Conservation (phyloP, 2,329 filamentous ascomycete genomes). For the Trichoderma sp. region DNA sequence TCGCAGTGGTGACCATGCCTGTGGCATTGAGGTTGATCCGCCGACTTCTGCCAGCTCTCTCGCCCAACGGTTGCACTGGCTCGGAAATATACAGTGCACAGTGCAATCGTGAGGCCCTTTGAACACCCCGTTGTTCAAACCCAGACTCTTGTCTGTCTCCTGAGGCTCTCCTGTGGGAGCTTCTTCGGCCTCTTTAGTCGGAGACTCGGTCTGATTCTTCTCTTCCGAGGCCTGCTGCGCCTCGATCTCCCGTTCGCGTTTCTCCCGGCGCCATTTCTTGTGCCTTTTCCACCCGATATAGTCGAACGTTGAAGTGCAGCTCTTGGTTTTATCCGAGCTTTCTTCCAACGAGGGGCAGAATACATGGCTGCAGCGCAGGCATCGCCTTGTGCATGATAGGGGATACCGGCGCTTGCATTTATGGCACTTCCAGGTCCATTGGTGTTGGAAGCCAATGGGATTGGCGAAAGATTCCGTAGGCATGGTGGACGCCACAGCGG, state of each 20-base stretch:
- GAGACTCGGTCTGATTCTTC: neutral
- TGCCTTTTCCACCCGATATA: constrained; percentile 27
- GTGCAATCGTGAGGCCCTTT: neutral
- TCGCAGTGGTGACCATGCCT: too few relatives aligned
- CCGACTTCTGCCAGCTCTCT: too few relatives aligned
- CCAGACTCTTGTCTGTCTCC: neutral
- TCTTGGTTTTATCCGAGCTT: neutral
- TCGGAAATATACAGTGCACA: neutral
- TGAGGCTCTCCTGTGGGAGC: too few relatives aligned
- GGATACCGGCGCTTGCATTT: neutral
- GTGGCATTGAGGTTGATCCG: too few relatives aligned
- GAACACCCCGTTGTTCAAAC: neutral
- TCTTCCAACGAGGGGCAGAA: neutral
- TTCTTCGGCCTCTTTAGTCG: neutral
- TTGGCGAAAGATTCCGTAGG: neutral
- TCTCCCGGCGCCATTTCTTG: constrained; percentile 35
- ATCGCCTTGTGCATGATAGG: neutral
- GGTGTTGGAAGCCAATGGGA: too few relatives aligned
- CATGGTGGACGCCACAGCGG: too few relatives aligned
- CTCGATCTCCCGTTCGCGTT: too few relatives aligned
- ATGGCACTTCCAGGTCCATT: constrained; percentile 8
- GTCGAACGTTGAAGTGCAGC: neutral
- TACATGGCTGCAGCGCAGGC: neutral
- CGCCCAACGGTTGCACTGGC: too few relatives aligned
- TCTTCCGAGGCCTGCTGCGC: neutral